Evolutionary conservation across 2,329 filamentous ascomycete genomes (phyloP).

Genomic region (Endothia cerciana): DNA sequence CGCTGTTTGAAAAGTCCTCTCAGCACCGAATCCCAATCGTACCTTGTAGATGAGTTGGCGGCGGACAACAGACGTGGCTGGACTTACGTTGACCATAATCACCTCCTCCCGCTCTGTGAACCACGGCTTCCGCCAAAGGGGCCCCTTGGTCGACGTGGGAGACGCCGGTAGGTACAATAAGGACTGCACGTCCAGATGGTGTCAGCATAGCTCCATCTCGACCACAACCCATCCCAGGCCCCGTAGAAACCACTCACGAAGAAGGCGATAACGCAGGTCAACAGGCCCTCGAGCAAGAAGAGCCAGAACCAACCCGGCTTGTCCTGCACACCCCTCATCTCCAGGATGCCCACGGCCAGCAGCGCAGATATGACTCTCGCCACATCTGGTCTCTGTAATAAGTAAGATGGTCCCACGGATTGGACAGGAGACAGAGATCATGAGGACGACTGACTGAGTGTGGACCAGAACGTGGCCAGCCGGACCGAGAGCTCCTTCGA

Average conservation of each 20-base stretch:
- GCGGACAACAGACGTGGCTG: neutral
- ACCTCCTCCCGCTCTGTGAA: constrained; percentile 69
- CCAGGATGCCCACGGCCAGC: constrained; percentile 49
- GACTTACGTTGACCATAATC: constrained; percentile 64
- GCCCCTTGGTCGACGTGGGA: constrained; percentile 65
- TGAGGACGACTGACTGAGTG: constrained; percentile 41
- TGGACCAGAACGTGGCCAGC: constrained; percentile 70
- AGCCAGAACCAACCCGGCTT: constrained; percentile 61
- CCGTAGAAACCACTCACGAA: constrained; percentile 36
- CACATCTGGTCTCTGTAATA: constrained; percentile 35
- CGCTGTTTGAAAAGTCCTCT: constrained; percentile 36
- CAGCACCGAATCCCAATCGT: too few relatives aligned
- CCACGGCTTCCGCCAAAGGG: constrained; percentile 66
- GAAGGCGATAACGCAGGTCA: constrained; percentile 57
- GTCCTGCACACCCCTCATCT: constrained; percentile 53
- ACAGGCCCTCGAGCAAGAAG: constrained; percentile 45
- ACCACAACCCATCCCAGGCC: neutral
- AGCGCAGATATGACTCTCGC: constrained; percentile 52
- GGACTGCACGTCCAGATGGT: constrained; percentile 39
- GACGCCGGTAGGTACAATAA: constrained; percentile 65
- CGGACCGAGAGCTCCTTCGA: constrained; percentile 68
- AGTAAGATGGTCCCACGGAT: constrained; percentile 38
- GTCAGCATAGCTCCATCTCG: neutral
- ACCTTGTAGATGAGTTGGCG: too few relatives aligned
- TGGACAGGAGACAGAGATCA: constrained; percentile 35